Conservation (phyloP, 495 filamentous ascomycete species). For the Barbatosphaeria neglecta region DNA sequence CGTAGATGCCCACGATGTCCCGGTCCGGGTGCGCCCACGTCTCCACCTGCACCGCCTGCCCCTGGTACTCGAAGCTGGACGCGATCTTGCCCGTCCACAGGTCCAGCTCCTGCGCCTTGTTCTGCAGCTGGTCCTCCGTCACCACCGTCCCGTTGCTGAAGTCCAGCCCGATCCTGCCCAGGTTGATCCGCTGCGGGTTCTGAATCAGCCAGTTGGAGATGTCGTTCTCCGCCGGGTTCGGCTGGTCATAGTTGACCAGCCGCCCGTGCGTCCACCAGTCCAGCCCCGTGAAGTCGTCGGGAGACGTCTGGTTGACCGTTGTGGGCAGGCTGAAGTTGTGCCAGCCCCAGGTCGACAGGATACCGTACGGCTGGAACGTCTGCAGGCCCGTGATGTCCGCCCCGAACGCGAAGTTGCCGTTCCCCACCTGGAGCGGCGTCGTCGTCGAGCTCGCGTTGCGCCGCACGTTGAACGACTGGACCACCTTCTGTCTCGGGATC, state of each 20-base stretch:
- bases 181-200: slow-evolving; percentile 41
- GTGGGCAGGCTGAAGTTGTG: slow-evolving; percentile 45
- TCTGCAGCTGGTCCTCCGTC: slow-evolving; percentile 23
- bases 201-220: slow-evolving; percentile 43
- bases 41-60: slow-evolving; percentile 23
- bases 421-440: slow-evolving; percentile 41
- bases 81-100: slow-evolving; percentile 34
- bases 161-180: slow-evolving; percentile 34
- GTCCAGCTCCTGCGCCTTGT: slow-evolving; percentile 34
- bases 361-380: slow-evolving; percentile 49
- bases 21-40: slow-evolving; percentile 35
- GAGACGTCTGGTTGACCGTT: slow-evolving; percentile 23
- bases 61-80: slow-evolving; percentile 33
- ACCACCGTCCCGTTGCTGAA: slow-evolving; percentile 28
- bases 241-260: slow-evolving; percentile 39
- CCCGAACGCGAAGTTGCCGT: slow-evolving; percentile 45
- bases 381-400: slow-evolving; percentile 44
- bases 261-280: slow-evolving; percentile 45
- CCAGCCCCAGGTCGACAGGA: slow-evolving; percentile 45
- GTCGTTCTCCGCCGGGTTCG: slow-evolving; percentile 36
- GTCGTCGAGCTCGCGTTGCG: slow-evolving; percentile 32
- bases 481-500: slow-evolving; percentile 21
- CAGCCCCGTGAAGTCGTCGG: slow-evolving; percentile 27
- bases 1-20: slow-evolving; percentile 32
- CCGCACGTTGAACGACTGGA: slow-evolving; percentile 29